Base-by-base conservation (phyloP, 805 yeast species). In the Metschnikowia proteae region DNA sequence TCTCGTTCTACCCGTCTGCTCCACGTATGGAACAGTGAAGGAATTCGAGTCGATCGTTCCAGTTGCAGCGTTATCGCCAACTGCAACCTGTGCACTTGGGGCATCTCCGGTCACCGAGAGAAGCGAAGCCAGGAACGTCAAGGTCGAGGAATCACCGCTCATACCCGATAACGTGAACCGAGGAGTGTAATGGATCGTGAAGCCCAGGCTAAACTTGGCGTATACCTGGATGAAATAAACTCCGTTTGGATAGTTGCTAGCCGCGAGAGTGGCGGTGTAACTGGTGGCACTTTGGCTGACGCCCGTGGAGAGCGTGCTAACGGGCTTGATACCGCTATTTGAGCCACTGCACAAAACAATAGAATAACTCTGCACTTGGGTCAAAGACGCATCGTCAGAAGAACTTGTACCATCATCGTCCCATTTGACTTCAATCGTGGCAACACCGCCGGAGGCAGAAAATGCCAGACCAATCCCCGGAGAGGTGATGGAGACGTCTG, bases 1-100 rank as follows among this genome's bases (percentile, higher is more conserved):
- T 58, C 91, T 79, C 7, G 87, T 80, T 22, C 57, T 66, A 29
- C 96, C 96, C 0, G 94, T 84, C 70, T 92, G 98, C 58, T 58
- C 54, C 3, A 88, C 78, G 68, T 91, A 92, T 2, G 95, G 78
- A 5, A 90, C 70, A 3, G 83, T 62, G 64, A 84, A 85, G 2
- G 89, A 83, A 9, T 63, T 66, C 1, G 74, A 60, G 57, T 68
- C 55, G 36, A 65, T 38, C 9, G 66, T 10, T 5, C 51, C 47
- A 6, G 55, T 55, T 2, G 63, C 57, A 5, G 54, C 63, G 17
- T 26, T 26, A 13, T 26, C 32, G n/a, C 43, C 50, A 3, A 50
- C 60, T 9, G 60, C 52, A 30, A 71, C 65, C 55, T 71, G 75
- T 27, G 72, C 72, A 5, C 68, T 67, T 4, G 79, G 72, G 6